phyloP scores from a whole-genome alignment of 2,329 filamentous ascomycete genomes.

The Calonectria pauciramosa region DNA sequence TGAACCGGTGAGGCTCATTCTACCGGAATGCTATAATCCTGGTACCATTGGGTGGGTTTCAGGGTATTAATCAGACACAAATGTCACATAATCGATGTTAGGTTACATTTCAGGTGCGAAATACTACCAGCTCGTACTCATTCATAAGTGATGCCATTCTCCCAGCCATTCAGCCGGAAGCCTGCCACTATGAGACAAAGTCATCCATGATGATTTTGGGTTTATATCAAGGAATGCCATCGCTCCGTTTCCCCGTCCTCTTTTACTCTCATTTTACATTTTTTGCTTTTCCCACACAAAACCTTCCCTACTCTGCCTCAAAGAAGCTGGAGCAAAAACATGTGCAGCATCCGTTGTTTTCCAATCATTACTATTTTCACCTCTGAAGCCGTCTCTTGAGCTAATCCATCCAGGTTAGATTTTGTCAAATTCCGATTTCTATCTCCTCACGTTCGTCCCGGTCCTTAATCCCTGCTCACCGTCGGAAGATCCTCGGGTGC shows the following conservation, averaged over 20 bases:
- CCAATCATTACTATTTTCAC: neutral
- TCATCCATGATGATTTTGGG: neutral
- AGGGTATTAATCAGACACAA: neutral
- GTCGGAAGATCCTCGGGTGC: neutral
- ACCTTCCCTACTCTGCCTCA: neutral
- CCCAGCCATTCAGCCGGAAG: neutral
- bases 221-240: neutral
- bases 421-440: neutral
- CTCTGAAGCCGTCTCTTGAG: neutral
- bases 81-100: neutral
- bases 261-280: neutral
- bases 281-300: neutral
- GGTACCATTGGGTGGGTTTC: neutral
- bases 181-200: neutral
- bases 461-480: neutral
- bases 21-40: neutral
- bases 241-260: neutral
- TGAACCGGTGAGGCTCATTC: neutral
- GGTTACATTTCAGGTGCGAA: neutral
- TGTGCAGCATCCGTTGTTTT: neutral
- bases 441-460: neutral
- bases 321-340: neutral
- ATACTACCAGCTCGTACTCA: neutral
- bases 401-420: neutral
- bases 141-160: neutral